Conservation (phyloP, 2,329 filamentous ascomycete genomes). For the Arthrinium phaeospermum region DNA sequence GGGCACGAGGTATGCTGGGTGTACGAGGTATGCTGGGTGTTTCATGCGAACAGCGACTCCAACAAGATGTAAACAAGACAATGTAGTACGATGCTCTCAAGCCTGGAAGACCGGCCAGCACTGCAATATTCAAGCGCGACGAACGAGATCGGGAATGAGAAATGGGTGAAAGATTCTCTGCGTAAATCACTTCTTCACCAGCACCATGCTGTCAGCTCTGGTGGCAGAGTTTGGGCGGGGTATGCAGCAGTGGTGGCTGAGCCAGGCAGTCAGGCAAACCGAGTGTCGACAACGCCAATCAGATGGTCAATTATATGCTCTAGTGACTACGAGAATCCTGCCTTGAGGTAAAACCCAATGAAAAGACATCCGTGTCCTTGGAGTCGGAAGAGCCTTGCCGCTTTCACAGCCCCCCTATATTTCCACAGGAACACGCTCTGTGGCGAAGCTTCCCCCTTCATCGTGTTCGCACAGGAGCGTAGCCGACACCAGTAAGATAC, state of each 20-base stretch:
- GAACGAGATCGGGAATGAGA: background rate
- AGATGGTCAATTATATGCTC: background rate
- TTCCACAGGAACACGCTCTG: background rate
- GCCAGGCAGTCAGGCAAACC: conserved; percentile 1
- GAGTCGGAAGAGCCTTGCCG: background rate
- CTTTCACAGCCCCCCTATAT: background rate
- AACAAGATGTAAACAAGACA: background rate
- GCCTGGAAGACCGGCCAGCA: background rate
- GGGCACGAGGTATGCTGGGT: too few relatives aligned
- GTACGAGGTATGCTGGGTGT: background rate
- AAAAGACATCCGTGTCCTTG: background rate
- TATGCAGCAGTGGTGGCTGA: background rate
- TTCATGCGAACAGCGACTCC: background rate
- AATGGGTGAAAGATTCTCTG: background rate
- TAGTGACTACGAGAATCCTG: background rate
- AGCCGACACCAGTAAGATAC: background rate
- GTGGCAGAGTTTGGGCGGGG: background rate
- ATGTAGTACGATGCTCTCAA: background rate
- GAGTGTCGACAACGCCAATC: background rate
- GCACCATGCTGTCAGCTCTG: background rate
- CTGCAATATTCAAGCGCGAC: background rate
- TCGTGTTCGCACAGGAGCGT: background rate
- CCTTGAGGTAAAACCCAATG: background rate
- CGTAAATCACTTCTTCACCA: background rate
- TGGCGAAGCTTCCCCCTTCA: background rate